These are phyloP conservation scores for Wickerhamomyces sp. DNA, from an alignment of 1,139 yeast species.

Conservation along the genomic window DNA sequence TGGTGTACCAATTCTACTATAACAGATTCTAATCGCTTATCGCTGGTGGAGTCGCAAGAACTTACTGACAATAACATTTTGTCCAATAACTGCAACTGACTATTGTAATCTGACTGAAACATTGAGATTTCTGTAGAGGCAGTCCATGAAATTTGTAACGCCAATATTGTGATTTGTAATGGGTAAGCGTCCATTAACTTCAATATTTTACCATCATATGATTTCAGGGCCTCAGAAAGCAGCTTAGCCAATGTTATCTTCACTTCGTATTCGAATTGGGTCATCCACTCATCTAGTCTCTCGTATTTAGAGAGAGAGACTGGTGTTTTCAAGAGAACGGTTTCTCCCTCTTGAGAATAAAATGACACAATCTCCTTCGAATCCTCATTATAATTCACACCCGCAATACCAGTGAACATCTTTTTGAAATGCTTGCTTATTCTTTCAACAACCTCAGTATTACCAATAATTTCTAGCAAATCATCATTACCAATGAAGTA, in stretches of 20 bases:
- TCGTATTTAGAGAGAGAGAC: slow-evolving; percentile 42
- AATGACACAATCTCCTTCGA: slow-evolving; percentile 42
- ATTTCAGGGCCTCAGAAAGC: slow-evolving; percentile 28
- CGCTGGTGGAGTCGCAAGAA: slow-evolving; percentile 26
- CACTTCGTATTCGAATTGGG: slow-evolving; percentile 51
- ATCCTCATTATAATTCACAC: slow-evolving; percentile 38
- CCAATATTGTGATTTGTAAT: slow-evolving; percentile 53
- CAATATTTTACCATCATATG: slow-evolving; percentile 18
- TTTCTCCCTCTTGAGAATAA: slow-evolving; percentile 62
- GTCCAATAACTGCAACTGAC: slow-evolving; percentile 8
- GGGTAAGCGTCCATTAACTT: slow-evolving; percentile 41
- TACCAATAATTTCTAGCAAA: slow-evolving; percentile 76
- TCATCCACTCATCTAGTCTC: slow-evolving; percentile 61
- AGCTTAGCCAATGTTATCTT: slow-evolving; percentile 42
- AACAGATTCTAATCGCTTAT: slow-evolving; percentile 52
- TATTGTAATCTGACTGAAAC: slow-evolving; percentile 6
- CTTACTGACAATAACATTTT: slow-evolving; percentile 29
- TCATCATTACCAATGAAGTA: slow-evolving; percentile 92
- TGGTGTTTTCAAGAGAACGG: slow-evolving; percentile 38
- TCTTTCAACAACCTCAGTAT: slow-evolving; percentile 43
- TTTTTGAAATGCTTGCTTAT: slow-evolving; percentile 63
- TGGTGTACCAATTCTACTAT: slow-evolving; percentile 69
- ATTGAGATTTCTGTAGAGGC: slow-evolving; percentile 31
- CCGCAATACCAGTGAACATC: slow-evolving; percentile 65
- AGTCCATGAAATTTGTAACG: slow-evolving; percentile 61